A percentile compares a stretch with the other conserved stretches of the same genome.
These are phyloP conservation scores for Fusarium dimerum DNA, from an alignment of 2,329 filamentous ascomycete species.

Conservation along the genomic window DNA sequence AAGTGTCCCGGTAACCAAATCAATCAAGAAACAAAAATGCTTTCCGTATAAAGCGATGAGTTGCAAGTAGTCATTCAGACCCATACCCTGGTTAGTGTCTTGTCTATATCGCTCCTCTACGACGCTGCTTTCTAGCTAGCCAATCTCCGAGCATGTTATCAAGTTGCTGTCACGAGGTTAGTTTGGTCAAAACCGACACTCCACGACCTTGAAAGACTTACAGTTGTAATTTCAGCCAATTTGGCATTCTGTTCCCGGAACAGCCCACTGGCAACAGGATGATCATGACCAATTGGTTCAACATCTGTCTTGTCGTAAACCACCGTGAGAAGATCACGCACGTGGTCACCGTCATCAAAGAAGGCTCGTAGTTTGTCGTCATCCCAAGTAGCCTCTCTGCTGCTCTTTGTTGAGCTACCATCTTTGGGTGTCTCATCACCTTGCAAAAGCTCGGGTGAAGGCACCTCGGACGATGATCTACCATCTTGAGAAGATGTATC, in stretches of 20 bases:
- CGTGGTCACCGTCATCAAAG: constrained; percentile 85
- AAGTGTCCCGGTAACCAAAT: constrained; percentile 31
- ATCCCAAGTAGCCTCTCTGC: constrained; percentile 68
- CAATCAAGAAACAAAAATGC: constrained; percentile 24
- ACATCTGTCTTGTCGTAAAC: constrained; percentile 91
- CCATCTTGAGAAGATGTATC: constrained; percentile 73
- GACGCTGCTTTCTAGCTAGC: constrained; percentile 70
- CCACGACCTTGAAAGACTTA: constrained; percentile 39
- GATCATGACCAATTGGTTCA: constrained; percentile 75
- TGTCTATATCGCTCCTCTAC: constrained; percentile 49
- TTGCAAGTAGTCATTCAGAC: constrained; percentile 8
- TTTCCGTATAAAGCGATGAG: constrained; percentile 14
- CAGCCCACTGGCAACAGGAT: constrained; percentile 77
- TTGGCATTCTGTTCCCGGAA: constrained; percentile 87
- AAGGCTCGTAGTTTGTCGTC: constrained; percentile 84
- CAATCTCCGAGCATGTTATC: constrained; percentile 85
- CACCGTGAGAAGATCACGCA: constrained; percentile 85
- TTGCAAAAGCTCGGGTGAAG: constrained; percentile 62
- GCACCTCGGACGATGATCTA: constrained; percentile 63
- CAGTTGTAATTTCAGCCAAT: constrained; percentile 80
- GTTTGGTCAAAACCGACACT: constrained; percentile 1
- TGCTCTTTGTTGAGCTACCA: constrained; percentile 37
- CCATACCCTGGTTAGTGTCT: background rate
- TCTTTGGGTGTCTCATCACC: constrained; percentile 42
- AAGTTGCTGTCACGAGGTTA: constrained; percentile 59